Conservation (phyloP, 2,329 filamentous ascomycete species). For the Diaporthe australafricana region DNA sequence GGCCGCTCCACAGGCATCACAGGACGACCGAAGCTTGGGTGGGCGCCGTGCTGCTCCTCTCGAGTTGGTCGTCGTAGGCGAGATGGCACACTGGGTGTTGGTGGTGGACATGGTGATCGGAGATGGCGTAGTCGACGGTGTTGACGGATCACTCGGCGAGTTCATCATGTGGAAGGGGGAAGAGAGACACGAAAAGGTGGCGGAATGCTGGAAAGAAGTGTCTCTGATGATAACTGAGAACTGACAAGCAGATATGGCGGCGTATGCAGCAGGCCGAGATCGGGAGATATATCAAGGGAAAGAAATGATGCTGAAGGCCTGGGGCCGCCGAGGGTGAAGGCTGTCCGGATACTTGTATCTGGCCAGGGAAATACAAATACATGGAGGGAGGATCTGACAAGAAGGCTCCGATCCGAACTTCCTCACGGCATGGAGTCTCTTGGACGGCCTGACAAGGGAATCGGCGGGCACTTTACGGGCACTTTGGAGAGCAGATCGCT, state of each 20-base stretch:
- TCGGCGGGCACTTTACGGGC: neutral
- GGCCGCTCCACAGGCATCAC: conserved; percentile 38
- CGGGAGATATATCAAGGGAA: neutral
- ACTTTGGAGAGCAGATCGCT: conserved; percentile 19
- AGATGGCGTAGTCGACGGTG: conserved; percentile 28
- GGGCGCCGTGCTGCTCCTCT: conserved; percentile 32
- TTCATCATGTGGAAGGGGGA: conserved; percentile 15
- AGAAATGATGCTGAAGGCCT: conserved; percentile 19
- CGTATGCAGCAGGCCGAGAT: neutral
- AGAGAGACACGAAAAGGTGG: neutral
- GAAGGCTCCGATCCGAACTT: conserved; percentile 34
- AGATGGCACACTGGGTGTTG: conserved; percentile 8
- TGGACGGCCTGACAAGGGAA: conserved; percentile 14
- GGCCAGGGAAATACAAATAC: neutral
- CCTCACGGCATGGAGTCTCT: conserved; percentile 29
- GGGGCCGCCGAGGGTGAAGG: conserved; percentile 17
- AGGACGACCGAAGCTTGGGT: conserved; percentile 38
- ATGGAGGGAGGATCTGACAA: conserved; percentile 12
- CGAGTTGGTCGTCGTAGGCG: conserved; percentile 30
- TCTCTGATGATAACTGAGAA: neutral
- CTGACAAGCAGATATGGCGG: neutral
- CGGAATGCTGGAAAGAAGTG: neutral
- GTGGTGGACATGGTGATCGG: conserved; percentile 30
- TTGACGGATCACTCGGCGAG: conserved; percentile 28
- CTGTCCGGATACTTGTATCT: conserved; percentile 37